These are phyloP conservation scores for Quercus phellos DNA, from an alignment of 331 rosid genomes.

Conservation along the genomic window DNA sequence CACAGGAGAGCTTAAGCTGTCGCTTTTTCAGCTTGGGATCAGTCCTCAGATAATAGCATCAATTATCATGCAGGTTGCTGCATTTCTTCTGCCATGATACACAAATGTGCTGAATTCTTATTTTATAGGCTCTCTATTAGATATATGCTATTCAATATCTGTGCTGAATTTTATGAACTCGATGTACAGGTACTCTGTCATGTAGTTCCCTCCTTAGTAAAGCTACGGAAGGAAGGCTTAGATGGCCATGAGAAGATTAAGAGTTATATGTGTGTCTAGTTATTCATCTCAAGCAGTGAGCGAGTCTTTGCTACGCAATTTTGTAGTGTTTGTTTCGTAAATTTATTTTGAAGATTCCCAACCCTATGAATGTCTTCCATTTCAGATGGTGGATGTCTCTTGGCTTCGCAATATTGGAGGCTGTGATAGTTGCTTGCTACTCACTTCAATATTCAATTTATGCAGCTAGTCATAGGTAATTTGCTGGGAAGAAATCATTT, in stretches of 20 bases:
- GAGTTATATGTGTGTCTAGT: slow-evolving; percentile 93
- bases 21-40: slow-evolving; percentile 96
- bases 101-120: neutral
- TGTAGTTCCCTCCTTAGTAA: slow-evolving; percentile 80
- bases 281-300: slow-evolving; percentile 59
- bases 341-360: slow-evolving; percentile 21
- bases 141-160: neutral
- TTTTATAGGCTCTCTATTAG: neutral
- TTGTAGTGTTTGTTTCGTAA: slow-evolving; percentile 14
- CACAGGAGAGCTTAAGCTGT: slow-evolving; percentile 80
- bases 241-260: slow-evolving; percentile 96
- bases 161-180: neutral
- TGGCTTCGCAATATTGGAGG: slow-evolving; percentile 92
- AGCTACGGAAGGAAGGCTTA: slow-evolving; percentile 97
- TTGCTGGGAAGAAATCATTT: neutral
- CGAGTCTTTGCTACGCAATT: slow-evolving; percentile 34
- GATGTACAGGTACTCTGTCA: slow-evolving; percentile 76
- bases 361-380: slow-evolving; percentile 21
- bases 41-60: slow-evolving; percentile 97
- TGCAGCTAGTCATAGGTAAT: slow-evolving; percentile 70
- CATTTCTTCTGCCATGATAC: slow-evolving; percentile 6
- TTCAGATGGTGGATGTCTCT: slow-evolving; percentile 97
- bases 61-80: slow-evolving; percentile 83
- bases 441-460: slow-evolving; percentile 91
- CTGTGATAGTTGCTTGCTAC: slow-evolving; percentile 71